Percentiles rank a stretch among this genome's conserved stretches.
phyloP scores from a whole-genome alignment of 352 stramenopile species.

The Phytopythium kandeliae region DNA sequence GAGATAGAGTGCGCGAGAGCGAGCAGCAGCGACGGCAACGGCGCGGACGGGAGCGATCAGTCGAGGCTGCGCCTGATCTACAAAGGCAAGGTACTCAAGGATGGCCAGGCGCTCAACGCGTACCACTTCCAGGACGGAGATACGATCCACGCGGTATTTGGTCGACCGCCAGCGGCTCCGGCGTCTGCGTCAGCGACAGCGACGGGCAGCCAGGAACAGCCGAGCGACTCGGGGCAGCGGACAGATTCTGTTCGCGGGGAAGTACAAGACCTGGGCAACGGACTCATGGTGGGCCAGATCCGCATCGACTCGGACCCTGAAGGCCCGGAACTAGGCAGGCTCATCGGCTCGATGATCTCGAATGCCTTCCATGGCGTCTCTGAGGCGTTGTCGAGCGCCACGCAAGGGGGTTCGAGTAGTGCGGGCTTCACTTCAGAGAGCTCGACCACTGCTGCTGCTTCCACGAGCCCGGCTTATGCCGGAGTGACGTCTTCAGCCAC shows the following conservation, averaged over 20 bases:
- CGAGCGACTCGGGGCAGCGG: neutral
- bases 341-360: neutral
- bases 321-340: neutral
- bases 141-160: slow-evolving; percentile 36
- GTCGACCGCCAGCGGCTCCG: slow-evolving; percentile 2
- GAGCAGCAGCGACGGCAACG: neutral
- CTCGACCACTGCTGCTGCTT: neutral
- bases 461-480: neutral
- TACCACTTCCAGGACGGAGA: slow-evolving; percentile 31
- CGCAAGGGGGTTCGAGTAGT: neutral
- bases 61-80: slow-evolving; percentile 25
- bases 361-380: neutral
- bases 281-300: neutral
- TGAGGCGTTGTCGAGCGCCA: neutral
- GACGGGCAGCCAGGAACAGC: neutral
- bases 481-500: neutral
- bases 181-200: neutral
- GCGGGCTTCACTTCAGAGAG: neutral
- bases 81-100: slow-evolving; percentile 45
- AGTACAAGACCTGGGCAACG: neutral
- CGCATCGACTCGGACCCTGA: neutral
- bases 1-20: slow-evolving; percentile 1
- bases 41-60: neutral
- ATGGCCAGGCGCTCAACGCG: slow-evolving; percentile 21
- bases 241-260: neutral